These are phyloP conservation scores for Syncephalis plumigaleata DNA, from an alignment of 371 early-diverging fungal species.

Conservation along the genomic window DNA sequence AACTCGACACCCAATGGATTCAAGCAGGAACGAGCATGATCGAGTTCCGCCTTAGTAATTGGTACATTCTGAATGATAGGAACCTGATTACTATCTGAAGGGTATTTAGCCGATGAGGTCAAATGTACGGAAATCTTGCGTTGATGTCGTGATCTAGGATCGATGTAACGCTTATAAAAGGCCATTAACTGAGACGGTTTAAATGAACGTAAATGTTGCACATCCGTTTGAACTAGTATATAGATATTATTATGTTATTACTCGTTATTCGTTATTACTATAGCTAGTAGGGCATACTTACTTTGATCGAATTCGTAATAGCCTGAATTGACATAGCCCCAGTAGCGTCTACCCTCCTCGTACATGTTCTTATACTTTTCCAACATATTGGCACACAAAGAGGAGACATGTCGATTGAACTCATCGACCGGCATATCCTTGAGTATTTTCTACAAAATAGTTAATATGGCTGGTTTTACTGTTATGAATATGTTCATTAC, in stretches of 20 bases:
- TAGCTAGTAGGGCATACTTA: neutral
- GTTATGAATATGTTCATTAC: conserved; percentile 1
- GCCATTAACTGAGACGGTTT: conserved; percentile 23
- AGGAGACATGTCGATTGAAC: conserved; percentile 52
- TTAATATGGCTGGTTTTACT: neutral
- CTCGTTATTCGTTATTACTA: neutral
- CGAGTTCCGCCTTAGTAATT: too few species aligned
- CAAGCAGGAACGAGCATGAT: too few species aligned
- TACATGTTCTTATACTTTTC: conserved; percentile 77
- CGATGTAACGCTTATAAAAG: conserved; percentile 37
- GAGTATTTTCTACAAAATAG: conserved; percentile 18
- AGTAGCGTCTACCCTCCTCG: conserved; percentile 57
- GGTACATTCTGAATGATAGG: too few species aligned
- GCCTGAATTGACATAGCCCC: conserved; percentile 58
- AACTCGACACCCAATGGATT: too few species aligned
- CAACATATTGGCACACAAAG: conserved; percentile 46
- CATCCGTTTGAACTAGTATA: conserved; percentile 24
- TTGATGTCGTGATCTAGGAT: conserved; percentile 26
- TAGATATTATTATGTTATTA: neutral
- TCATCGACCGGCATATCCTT: conserved; percentile 47
- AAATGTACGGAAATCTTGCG: conserved; percentile 55
- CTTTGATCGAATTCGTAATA: conserved; percentile 71
- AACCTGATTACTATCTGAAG: neutral
- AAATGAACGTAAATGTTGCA: conserved; percentile 28
- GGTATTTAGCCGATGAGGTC: conserved; percentile 36